phyloP scores from a whole-genome alignment of 805 yeast species.

The Candida fluviatilis region DNA sequence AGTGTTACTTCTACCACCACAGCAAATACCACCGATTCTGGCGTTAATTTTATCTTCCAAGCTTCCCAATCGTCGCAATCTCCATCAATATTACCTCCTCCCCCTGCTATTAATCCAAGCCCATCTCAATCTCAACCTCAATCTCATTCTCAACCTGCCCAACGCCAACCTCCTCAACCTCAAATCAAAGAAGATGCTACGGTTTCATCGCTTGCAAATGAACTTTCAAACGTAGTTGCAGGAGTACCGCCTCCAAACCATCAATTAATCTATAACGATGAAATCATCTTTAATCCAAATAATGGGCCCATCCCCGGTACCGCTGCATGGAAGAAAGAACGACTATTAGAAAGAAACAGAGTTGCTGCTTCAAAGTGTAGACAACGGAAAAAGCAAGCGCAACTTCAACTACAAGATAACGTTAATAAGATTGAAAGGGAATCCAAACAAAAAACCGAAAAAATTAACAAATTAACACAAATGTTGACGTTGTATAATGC shows the following conservation, averaged over 20 bases:
- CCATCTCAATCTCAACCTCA: too few species aligned
- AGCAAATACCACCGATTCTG: too few species aligned
- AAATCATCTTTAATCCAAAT: conserved; percentile 50
- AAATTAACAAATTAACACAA: conserved; percentile 19
- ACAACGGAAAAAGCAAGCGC: conserved; percentile 65
- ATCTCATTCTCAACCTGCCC: background rate
- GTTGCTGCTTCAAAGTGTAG: conserved; percentile 70
- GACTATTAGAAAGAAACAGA: conserved; percentile 58
- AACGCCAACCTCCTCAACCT: background rate
- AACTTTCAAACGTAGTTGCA: conserved; percentile 17
- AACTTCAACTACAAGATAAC: conserved; percentile 60
- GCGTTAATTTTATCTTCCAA: too few species aligned
- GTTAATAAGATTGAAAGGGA: conserved; percentile 46
- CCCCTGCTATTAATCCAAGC: too few species aligned
- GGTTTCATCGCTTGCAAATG: background rate
- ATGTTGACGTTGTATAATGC: conserved; percentile 17
- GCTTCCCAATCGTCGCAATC: too few species aligned
- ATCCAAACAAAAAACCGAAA: conserved; percentile 24
- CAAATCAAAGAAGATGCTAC: background rate
- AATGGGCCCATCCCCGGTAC: conserved; percentile 59
- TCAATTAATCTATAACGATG: conserved; percentile 50
- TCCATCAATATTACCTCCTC: too few species aligned
- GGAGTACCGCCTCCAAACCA: conserved; percentile 49
- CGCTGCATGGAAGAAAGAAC: conserved; percentile 64
- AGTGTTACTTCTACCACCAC: background rate